A percentile compares a stretch with the other conserved stretches of the same genome.
Evolutionary conservation across 2,329 filamentous ascomycete species (phyloP).

Genomic region (Aspergillus luchuensis): DNA sequence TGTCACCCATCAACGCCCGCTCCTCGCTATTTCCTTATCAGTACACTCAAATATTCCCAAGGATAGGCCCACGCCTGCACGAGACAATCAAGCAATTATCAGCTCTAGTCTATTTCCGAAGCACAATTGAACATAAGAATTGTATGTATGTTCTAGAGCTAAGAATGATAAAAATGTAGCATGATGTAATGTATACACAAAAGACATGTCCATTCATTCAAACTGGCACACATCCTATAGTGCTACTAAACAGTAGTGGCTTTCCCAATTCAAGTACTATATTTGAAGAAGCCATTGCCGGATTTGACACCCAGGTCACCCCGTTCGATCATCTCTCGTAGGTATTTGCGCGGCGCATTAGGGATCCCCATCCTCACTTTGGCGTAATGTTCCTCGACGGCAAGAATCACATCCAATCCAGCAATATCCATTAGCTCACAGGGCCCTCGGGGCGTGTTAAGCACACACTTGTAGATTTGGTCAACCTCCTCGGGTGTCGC

Average conservation of each 20-base stretch:
- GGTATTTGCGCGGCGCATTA: neutral
- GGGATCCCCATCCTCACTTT: conserved; percentile 4
- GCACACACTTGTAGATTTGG: conserved; percentile 39
- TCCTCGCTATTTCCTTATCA: too few species aligned
- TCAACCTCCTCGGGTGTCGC: conserved; percentile 41
- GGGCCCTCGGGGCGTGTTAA: conserved; percentile 39
- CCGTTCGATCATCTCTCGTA: conserved; percentile 7
- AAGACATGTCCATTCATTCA: neutral
- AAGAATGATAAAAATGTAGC: conserved; percentile 26
- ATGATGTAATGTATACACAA: conserved; percentile 40
- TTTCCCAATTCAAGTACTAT: neutral
- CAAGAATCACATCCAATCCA: conserved; percentile 43
- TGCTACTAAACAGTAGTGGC: neutral
- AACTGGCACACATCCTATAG: neutral
- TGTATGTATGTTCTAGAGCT: too few species aligned
- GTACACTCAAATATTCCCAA: too few species aligned
- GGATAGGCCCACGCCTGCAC: too few species aligned
- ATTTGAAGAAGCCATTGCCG: conserved; percentile 9
- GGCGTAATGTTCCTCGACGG: conserved; percentile 46
- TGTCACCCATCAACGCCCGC: too few species aligned
- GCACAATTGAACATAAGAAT: too few species aligned
- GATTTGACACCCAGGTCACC: conserved; percentile 8
- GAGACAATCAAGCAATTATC: too few species aligned
- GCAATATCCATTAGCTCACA: conserved; percentile 47
- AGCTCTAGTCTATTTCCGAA: too few species aligned